Base-by-base conservation (phyloP, 169 alveolate genomes). In the Cryptosporidium ryanae region DNA sequence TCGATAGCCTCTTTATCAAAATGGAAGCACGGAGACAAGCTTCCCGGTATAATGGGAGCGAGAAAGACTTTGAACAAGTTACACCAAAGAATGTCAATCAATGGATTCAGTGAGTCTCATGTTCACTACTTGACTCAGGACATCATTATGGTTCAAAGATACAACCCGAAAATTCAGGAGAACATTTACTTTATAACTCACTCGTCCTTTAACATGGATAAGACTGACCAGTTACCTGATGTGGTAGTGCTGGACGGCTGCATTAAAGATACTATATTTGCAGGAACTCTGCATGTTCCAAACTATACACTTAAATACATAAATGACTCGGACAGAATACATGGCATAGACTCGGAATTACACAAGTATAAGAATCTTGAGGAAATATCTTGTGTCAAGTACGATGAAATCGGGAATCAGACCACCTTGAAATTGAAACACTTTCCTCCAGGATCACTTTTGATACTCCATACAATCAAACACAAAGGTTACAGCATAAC, bases 11-110 rank as follows among this genome's bases (percentile, higher is more conserved):
- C 63, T 34, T 67, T 46, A 25, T 59, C 87, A 0, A 76, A 76
- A 76, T 76, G 87, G 87, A 76, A 76, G 25, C 64, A 55, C 48
- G 92, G 84, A 48, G 92, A 65, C 17, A 17, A 25, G 10, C 64
- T 70, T 23, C 84, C 92, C 17, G 97, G 95, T 12, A 67, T 95
- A 48, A 68, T 94, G 84, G 67, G 90, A 46, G 95, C 93, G 2
- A 89, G 97, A 66, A 90, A 92, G 25, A 76, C 90, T 23, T 61
- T 94, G 15, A 94, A 95, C 71, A 59, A 82, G 52, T 63, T 95
- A 50, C 96, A 95, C 50, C 83, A 82, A 29, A 91, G 91, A 50
- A 38, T 91, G 65, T 90, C 91, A n/a, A 68, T 38, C 13, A 82
- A 65, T 61, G 95, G 93, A 0, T 93, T 67, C 52, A 66, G 38